Percentiles rank a stretch among this genome's conserved stretches.
phyloP scores from a whole-genome alignment of 2,329 filamentous ascomycete species.

The Annulohypoxylon truncatum region DNA sequence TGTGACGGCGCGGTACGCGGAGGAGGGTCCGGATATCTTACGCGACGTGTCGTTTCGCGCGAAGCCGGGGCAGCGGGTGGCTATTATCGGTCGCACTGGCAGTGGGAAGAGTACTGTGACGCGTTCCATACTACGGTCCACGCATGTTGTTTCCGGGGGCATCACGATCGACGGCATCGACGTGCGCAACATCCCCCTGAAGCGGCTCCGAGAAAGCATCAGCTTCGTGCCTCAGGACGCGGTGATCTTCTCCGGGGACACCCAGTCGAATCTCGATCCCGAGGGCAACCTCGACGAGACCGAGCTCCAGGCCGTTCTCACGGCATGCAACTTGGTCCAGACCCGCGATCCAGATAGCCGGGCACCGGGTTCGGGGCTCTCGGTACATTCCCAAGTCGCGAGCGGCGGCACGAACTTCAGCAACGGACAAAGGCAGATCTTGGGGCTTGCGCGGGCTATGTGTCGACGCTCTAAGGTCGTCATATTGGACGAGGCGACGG shows the following conservation, averaged over 20 bases:
- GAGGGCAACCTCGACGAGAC: slow-evolving; percentile 2
- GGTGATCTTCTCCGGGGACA: slow-evolving; percentile 47
- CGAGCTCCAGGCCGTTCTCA: slow-evolving; percentile 11
- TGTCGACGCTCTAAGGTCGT: slow-evolving; percentile 35
- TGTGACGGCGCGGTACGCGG: slow-evolving; percentile 46
- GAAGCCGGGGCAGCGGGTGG: slow-evolving; percentile 25
- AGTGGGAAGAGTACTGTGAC: slow-evolving; percentile 71
- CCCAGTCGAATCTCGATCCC: slow-evolving; percentile 30
- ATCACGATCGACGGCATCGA: slow-evolving; percentile 54
- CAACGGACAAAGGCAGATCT: slow-evolving; percentile 40
- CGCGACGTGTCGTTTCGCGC: slow-evolving; percentile 43
- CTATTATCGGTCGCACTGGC: slow-evolving; percentile 29
- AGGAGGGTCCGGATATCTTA: slow-evolving; percentile 47
- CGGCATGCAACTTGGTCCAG: slow-evolving; percentile 15
- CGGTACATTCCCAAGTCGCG: slow-evolving; percentile 21
- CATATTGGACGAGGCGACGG: slow-evolving; percentile 43
- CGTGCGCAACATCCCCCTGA: slow-evolving; percentile 49
- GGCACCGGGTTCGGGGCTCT: not conserved
- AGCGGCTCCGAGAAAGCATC: slow-evolving; percentile 52
- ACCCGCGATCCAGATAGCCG: not conserved
- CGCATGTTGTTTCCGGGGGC: slow-evolving; percentile 48
- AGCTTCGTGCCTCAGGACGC: slow-evolving; percentile 57
- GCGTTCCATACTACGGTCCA: slow-evolving; percentile 46
- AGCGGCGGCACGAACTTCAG: slow-evolving; percentile 31
- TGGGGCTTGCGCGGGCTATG: slow-evolving; percentile 41